Evolutionary conservation across 768 basidiomycete genomes (phyloP).

Genomic region (Hortiboletus campestris): DNA sequence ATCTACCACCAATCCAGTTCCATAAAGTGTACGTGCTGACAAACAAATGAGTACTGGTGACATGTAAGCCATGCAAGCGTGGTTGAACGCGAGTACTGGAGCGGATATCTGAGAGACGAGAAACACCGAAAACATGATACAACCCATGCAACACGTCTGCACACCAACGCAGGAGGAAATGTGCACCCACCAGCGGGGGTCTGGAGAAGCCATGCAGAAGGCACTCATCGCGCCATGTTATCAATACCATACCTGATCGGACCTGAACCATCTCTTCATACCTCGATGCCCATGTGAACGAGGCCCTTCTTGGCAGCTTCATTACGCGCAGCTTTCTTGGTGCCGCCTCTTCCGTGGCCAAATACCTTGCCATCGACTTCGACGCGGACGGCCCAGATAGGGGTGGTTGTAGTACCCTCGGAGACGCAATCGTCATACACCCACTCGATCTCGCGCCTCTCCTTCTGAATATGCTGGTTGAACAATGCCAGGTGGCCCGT

Average conservation of each 20-base stretch:
- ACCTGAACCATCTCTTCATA: constrained; percentile 24
- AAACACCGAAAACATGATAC: background rate
- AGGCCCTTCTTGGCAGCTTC: constrained; percentile 80
- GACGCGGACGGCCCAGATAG: constrained; percentile 70
- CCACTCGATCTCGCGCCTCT: constrained; percentile 64
- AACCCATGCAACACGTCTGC: constrained; percentile 54
- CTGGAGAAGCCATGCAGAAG: constrained; percentile 55
- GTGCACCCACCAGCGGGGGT: constrained; percentile 46
- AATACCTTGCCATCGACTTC: constrained; percentile 57
- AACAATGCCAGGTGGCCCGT: constrained; percentile 75
- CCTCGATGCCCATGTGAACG: constrained; percentile 52
- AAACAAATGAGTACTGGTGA: background rate
- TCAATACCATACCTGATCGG: background rate
- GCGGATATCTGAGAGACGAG: background rate
- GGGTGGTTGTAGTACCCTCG: constrained; percentile 60
- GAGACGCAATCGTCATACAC: constrained; percentile 50
- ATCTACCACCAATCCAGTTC: constrained; percentile 3
- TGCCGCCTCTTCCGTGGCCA: constrained; percentile 65
- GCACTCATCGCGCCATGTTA: background rate
- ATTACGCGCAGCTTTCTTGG: constrained; percentile 78
- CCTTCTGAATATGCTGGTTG: constrained; percentile 72
- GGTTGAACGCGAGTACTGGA: background rate
- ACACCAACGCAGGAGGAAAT: constrained; percentile 54
- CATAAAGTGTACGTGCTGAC: background rate
- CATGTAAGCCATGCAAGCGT: background rate